A percentile compares a stretch with the other conserved stretches of the same genome.
phyloP scores from a whole-genome alignment of 352 stramenopile species.

The Peronospora farinosa region DNA sequence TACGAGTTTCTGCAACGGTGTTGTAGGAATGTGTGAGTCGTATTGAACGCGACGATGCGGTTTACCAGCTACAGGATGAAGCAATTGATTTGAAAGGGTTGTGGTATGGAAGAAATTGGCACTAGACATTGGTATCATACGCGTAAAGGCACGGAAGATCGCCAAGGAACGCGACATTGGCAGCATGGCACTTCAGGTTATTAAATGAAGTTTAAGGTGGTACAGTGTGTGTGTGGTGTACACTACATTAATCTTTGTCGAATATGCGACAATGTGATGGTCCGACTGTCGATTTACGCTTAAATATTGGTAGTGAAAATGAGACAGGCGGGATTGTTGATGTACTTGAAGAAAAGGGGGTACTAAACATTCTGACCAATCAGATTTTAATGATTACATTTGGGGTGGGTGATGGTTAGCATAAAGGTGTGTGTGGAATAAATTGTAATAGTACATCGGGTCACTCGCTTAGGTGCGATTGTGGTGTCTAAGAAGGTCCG shows the following conservation, averaged over 20 bases:
- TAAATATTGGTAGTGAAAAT: no score
- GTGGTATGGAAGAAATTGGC: not conserved
- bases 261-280: no score
- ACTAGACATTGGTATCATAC: not conserved
- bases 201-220: no score
- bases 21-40: conserved; percentile 64
- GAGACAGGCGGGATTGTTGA: no score
- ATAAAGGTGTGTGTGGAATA: no score
- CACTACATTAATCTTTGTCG: no score
- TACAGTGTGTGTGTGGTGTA: no score
- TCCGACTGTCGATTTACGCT: no score
- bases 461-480: conserved; percentile 17
- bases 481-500: conserved; percentile 11
- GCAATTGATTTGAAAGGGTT: not conserved
- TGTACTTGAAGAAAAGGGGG: no score
- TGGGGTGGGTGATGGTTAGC: no score
- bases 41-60: conserved; percentile 60
- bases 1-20: conserved; percentile 79
- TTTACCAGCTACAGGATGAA: conserved; percentile 36
- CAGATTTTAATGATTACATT: not conserved
- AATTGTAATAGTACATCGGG: no score
- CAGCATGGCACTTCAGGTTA: not conserved
- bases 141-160: conserved; percentile 13
- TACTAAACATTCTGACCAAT: conserved; percentile 1
- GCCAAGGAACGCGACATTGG: conserved; percentile 11